Percentiles rank a stretch among this genome's conserved stretches.
phyloP scores from a whole-genome alignment of 225 moss, liverwort and hornwort species.

The Pseudisothecium myosuroides region DNA sequence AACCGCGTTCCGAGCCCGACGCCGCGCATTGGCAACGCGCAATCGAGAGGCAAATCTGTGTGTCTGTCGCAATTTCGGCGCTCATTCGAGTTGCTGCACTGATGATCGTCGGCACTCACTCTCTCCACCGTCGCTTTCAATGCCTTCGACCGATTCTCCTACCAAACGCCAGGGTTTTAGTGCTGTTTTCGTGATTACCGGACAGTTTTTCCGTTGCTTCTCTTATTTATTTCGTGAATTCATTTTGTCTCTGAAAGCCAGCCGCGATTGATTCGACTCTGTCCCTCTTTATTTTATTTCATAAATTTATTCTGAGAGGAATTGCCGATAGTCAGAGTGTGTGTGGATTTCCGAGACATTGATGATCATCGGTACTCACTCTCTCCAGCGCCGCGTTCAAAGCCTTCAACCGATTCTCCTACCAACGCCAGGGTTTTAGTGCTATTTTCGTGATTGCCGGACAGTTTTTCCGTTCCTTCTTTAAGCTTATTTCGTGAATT shows the following conservation, averaged over 20 bases:
- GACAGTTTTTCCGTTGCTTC: neutral
- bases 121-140: neutral
- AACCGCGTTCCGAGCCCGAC: neutral
- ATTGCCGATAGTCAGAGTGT: neutral
- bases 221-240: neutral
- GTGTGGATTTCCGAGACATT: too few species aligned
- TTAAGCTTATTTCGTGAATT: neutral
- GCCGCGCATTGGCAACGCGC: neutral
- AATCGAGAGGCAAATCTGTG: neutral
- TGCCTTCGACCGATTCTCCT: neutral
- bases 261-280: neutral
- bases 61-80: neutral
- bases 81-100: neutral
- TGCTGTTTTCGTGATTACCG: neutral
- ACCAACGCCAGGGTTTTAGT: neutral
- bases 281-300: neutral
- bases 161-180: neutral
- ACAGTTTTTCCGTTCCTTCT: neutral
- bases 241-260: neutral
- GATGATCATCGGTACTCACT: neutral
- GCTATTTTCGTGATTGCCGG: neutral
- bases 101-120: neutral
- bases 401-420: neutral
- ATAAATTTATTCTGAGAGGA: neutral
- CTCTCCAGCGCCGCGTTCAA: neutral